Conservation (phyloP, 441 rosid genomes). For the Rhodomyrtus psidioides region DNA sequence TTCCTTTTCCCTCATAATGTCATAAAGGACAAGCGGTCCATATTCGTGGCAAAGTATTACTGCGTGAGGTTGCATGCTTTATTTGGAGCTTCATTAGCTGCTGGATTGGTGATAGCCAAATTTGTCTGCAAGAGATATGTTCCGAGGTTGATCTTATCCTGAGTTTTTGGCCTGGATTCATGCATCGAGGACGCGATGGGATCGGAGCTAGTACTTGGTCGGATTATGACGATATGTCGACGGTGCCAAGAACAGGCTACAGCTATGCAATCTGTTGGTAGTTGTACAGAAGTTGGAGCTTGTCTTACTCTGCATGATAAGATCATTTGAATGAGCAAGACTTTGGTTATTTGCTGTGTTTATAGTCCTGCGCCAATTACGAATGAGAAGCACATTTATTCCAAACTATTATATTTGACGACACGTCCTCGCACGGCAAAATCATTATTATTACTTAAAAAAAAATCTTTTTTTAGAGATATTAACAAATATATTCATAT, state of each 20-base stretch:
- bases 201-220: neutral
- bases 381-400: neutral
- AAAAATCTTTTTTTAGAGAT: too few relatives aligned
- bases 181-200: neutral
- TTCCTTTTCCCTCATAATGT: neutral
- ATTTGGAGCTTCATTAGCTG: slow-evolving; percentile 67
- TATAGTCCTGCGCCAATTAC: neutral
- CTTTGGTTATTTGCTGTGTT: neutral
- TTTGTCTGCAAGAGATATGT: slow-evolving; percentile 4
- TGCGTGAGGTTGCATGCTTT: slow-evolving; percentile 76
- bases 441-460: too few relatives aligned
- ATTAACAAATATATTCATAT: too few relatives aligned
- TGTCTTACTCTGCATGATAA: neutral
- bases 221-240: neutral
- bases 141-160: neutral
- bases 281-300: neutral
- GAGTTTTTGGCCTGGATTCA: neutral
- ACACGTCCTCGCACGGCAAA: neutral
- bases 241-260: neutral
- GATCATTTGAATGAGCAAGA: neutral
- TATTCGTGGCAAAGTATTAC: slow-evolving; percentile 90
- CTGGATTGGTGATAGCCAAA: slow-evolving; percentile 55
- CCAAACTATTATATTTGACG: neutral
- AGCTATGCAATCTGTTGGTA: neutral
- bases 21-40: slow-evolving; percentile 53